phyloP scores from a whole-genome alignment of 169 alveolate genomes.

The Plasmodium adleri region DNA sequence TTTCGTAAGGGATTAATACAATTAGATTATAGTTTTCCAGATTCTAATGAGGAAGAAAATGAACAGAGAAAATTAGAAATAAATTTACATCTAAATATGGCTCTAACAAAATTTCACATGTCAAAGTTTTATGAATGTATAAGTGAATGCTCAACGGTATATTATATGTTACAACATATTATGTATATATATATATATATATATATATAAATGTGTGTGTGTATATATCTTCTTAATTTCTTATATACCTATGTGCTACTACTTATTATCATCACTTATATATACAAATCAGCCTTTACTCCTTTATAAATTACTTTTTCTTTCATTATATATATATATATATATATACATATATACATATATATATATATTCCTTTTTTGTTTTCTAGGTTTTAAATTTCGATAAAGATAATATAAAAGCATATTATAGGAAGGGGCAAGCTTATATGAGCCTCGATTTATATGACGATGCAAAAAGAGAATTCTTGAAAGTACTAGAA shows the following conservation, averaged over 20 bases:
- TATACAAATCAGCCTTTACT: background rate
- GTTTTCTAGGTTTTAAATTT: slow-evolving; percentile 32
- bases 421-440: slow-evolving; percentile 70
- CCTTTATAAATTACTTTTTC: background rate
- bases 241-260: background rate
- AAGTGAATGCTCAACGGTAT: slow-evolving; percentile 69
- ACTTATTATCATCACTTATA: background rate
- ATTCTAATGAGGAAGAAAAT: slow-evolving; percentile 13
- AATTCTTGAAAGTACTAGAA: slow-evolving; percentile 45
- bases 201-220: background rate
- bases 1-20: slow-evolving; percentile 75
- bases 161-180: background rate
- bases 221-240: background rate
- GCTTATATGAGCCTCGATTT: slow-evolving; percentile 72
- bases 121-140: slow-evolving; percentile 58
- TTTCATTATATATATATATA: background rate
- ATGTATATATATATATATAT: background rate
- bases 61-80: slow-evolving; percentile 60
- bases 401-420: slow-evolving; percentile 60
- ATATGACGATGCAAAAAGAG: slow-evolving; percentile 50
- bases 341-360: no score
- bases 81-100: slow-evolving; percentile 63
- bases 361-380: background rate
- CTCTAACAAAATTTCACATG: slow-evolving; percentile 69
- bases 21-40: slow-evolving; percentile 73